Evolutionary conservation across 495 filamentous ascomycete genomes (phyloP).

Genomic region (Lophiostoma macrostomum): DNA sequence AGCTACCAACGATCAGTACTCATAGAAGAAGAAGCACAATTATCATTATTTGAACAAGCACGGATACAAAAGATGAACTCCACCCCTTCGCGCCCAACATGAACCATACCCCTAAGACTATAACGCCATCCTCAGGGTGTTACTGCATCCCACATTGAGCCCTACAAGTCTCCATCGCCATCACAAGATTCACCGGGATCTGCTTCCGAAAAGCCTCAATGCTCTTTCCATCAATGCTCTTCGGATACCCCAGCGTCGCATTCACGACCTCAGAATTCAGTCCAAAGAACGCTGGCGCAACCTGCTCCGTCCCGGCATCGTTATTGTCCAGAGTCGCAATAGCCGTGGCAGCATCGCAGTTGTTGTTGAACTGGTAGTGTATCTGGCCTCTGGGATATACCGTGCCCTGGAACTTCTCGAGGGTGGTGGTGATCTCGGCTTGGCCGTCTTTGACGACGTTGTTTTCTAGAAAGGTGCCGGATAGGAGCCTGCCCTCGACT

Average conservation of each 20-base stretch:
- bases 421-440: conserved; percentile 39
- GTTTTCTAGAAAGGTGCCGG: conserved; percentile 53
- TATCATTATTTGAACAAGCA: too few species aligned
- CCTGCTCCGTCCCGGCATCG: conserved; percentile 49
- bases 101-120: too few species aligned
- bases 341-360: conserved; percentile 50
- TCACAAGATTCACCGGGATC: conserved; percentile 49
- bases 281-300: conserved; percentile 52
- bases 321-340: conserved; percentile 49
- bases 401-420: conserved; percentile 45
- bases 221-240: conserved; percentile 45
- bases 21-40: too few species aligned
- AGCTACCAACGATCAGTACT: too few species aligned
- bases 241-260: conserved; percentile 44
- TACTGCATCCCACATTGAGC: conserved; percentile 2
- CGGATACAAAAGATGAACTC: too few species aligned
- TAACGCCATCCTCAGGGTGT: too few species aligned
- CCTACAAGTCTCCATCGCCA: conserved; percentile 49
- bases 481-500: conserved; percentile 45
- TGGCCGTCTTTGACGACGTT: conserved; percentile 38
- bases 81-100: too few species aligned
- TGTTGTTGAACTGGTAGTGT: conserved; percentile 55
- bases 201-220: conserved; percentile 44
- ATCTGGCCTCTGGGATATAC: conserved; percentile 51
- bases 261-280: conserved; percentile 46